These are phyloP conservation scores for Uronychia binucleata DNA, from an alignment of 73 alveolate genomes.

Conservation along the genomic window DNA sequence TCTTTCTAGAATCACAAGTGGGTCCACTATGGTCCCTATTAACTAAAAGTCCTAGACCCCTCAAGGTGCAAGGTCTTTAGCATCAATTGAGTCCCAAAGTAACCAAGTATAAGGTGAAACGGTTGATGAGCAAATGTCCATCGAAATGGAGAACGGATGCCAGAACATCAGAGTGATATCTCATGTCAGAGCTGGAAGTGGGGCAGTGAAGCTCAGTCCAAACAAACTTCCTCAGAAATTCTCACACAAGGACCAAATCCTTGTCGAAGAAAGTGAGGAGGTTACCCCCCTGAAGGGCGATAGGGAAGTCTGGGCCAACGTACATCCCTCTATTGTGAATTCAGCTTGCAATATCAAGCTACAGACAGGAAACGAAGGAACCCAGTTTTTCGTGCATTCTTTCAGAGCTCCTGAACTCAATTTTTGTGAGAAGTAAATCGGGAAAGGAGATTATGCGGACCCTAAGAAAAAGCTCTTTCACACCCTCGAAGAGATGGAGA, in stretches of 20 bases:
- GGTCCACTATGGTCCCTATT: neutral
- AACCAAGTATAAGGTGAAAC: too few species aligned
- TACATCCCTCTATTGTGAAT: neutral
- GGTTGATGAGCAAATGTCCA: too few species aligned
- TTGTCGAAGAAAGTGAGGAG: neutral
- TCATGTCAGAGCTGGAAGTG: neutral
- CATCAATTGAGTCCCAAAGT: too few species aligned
- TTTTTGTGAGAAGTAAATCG: too few species aligned
- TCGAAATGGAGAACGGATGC: too few species aligned
- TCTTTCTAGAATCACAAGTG: neutral
- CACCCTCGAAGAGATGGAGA: neutral
- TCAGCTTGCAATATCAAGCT: neutral
- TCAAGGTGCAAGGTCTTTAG: neutral
- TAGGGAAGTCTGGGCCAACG: too few species aligned
- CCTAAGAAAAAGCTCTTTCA: neutral
- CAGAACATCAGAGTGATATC: too few species aligned
- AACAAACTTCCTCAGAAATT: neutral
- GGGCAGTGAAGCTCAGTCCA: neutral
- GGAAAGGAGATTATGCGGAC: too few species aligned
- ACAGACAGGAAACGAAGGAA: neutral
- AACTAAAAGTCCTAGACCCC: neutral
- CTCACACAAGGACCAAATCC: neutral
- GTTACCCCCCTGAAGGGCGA: neutral
- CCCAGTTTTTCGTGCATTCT: neutral
- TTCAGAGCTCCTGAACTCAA: neutral